These are phyloP conservation scores for Hypoxylon lienhwacheense DNA, from an alignment of 495 filamentous ascomycete genomes.

Conservation along the genomic window DNA sequence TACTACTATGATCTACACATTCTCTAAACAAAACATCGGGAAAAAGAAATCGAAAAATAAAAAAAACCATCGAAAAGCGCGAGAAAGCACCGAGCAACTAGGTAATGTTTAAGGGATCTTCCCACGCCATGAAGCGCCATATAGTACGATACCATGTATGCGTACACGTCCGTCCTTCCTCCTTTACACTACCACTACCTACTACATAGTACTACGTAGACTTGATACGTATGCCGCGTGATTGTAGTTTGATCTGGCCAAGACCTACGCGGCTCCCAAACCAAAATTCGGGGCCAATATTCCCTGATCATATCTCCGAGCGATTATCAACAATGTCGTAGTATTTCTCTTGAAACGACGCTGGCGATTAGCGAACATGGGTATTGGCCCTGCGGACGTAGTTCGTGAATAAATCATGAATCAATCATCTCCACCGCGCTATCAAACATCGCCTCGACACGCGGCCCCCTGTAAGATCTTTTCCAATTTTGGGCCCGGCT, in stretches of 20 bases:
- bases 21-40: not conserved
- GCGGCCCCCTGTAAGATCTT: constrained; percentile 28
- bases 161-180: too few relatives aligned
- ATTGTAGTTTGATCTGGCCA: not conserved
- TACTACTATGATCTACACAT: not conserved
- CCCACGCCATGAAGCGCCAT: too few relatives aligned
- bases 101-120: too few relatives aligned
- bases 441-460: constrained; percentile 22
- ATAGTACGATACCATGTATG: too few relatives aligned
- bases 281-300: not conserved
- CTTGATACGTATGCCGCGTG: constrained; percentile 11
- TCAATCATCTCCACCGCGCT: constrained; percentile 6
- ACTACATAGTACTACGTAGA: too few relatives aligned
- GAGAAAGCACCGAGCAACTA: too few relatives aligned
- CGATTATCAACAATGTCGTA: too few relatives aligned
- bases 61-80: constrained; percentile 5
- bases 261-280: not conserved
- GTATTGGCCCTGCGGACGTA: not conserved
- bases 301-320: not conserved
- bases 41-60: not conserved
- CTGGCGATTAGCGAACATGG: constrained; percentile 13
- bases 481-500: constrained; percentile 11
- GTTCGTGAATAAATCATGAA: not conserved
- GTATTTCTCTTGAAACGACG: constrained; percentile 8
- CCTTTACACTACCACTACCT: too few relatives aligned